Base-by-base conservation (phyloP, 208 protist genomes). In the Naegleria lovaniensis region DNA sequence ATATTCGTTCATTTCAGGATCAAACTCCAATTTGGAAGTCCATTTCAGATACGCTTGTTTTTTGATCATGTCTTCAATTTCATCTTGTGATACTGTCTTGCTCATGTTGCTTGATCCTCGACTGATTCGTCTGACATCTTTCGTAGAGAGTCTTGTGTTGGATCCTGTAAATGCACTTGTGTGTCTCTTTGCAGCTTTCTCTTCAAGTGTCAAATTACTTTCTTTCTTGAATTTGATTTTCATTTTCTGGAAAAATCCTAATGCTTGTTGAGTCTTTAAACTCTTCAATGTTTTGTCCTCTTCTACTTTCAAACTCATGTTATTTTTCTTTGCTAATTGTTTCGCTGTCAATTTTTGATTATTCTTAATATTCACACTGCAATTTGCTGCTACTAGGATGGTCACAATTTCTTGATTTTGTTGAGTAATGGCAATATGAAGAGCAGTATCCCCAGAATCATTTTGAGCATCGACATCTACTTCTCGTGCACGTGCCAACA, bases 391-490 rank as follows among this genome's bases (percentile, higher is more conserved):
- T 36, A 79, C 67, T 36, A 79, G 29, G 6, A 79, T 79, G 1
- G 67, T 79, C 5, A 79, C 67, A 29, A 79, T 79, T 79, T 79
- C 67, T 79, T 79, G 67, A 79, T 79, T 79, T 79, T 79, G 67
- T 29, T 79, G 16, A 36, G 19, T 36, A 13, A 79, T 33, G 25
- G 67, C 67, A 79, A 79, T 29, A n/a, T 79, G 67, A 36, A 79
- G 29, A 36, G 67, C 29, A 36, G 67, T 79, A 79, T 79, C 67
- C 25, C 67, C 67, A 36, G 67, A 25, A 36, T 79, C 67, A 79
- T 79, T 79, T 36, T 36, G 29, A 36, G 67, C 67, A 36, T 79
- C 67, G n/a, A 79, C 67, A 79, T 79, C 67, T 1, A 79, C 67
- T 79, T 79, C 67, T 79, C 67, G 19, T 36, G 67, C 16, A 6